Base-by-base conservation (phyloP, 75 land plant species). In the Azolla pinnata region DNA sequence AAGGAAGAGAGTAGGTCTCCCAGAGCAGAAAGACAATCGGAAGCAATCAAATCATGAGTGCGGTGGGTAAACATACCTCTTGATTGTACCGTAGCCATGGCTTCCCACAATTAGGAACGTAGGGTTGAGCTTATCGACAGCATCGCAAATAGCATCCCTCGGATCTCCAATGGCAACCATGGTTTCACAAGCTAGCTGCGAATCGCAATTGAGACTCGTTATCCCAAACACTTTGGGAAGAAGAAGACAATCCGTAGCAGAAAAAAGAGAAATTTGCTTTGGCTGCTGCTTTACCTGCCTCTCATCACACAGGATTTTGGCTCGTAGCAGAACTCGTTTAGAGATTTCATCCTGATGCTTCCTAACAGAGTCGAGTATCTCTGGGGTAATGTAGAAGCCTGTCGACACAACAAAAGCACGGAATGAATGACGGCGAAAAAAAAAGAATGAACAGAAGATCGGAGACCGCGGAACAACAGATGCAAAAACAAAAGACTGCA, bases 311-410 rank as follows among this genome's bases (percentile, higher is more conserved):
- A 74, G 35, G 34, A 56, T 35, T 42, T 80, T 76, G 48, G 86
- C 78, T 71, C 74, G 73, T 16, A 51, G 68, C 74, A 88, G 72
- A 38, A 84, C 77, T 32, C 70, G 51, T 26, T 77, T 51, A 49
- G 78, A 71, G 45, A 65, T 8, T 0, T 75, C 75, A 17, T 14
- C 48, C 31, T 68, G 35, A 51, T 75, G 55, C 29, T 63, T 61
- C 49, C 79, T 75, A 67, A 79, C 31, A 25, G 73, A 59, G 25
- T 64, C 59, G 0, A 65, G 16, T 5, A 79, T 64, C 38, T 82
- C 79, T 9, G 55, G 18, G 2, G 78, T 30, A 47, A 82, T 79
- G 20, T 75, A 8, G 28, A 60, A 82, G 26, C 79, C 81, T 82
- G 72, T 38, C 40, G 4, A 29, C n/a, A n/a, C n/a, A n/a, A n/a